Conservation (phyloP, 352 stramenopile species). For the Pythium rishiriense region DNA sequence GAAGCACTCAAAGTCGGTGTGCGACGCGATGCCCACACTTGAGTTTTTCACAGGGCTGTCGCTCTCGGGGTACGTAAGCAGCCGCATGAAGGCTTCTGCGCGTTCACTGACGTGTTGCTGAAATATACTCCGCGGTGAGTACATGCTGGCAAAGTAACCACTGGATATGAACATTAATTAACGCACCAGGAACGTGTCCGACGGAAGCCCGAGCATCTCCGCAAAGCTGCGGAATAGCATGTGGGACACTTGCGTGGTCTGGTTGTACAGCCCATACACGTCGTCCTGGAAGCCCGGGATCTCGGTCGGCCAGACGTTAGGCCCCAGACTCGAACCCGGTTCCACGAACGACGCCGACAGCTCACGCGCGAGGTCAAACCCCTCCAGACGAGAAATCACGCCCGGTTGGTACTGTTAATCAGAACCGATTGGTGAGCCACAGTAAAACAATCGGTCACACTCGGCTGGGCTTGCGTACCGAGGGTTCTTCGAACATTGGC, state of each 20-base stretch:
- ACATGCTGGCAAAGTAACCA: too few relatives aligned
- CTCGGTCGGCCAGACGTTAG: slow-evolving; percentile 74
- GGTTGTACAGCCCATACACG: slow-evolving; percentile 72
- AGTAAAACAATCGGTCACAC: not conserved
- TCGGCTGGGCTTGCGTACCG: slow-evolving; percentile 32
- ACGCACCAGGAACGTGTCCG: slow-evolving; percentile 62
- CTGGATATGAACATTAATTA: too few relatives aligned
- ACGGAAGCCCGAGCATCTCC: slow-evolving; percentile 68
- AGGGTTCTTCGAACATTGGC: slow-evolving; percentile 82
- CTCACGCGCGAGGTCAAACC: slow-evolving; percentile 72
- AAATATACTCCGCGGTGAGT: not conserved
- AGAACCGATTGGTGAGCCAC: not conserved
- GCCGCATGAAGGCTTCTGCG: slow-evolving; percentile 74
- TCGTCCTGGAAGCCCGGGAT: slow-evolving; percentile 62
- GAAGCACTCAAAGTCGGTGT: slow-evolving; percentile 87
- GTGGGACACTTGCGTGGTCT: slow-evolving; percentile 63
- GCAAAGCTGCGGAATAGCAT: slow-evolving; percentile 77
- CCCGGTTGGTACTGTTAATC: slow-evolving; percentile 65
- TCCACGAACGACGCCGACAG: slow-evolving; percentile 55
- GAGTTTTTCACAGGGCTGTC: slow-evolving; percentile 48
- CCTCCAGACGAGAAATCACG: slow-evolving; percentile 74
- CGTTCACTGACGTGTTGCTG: slow-evolving; percentile 73
- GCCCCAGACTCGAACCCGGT: slow-evolving; percentile 64
- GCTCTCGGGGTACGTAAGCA: slow-evolving; percentile 72
- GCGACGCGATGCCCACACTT: slow-evolving; percentile 75